Evolutionary conservation across 139 green algal genomes (phyloP).

Genomic region (Coelastrella sp.): DNA sequence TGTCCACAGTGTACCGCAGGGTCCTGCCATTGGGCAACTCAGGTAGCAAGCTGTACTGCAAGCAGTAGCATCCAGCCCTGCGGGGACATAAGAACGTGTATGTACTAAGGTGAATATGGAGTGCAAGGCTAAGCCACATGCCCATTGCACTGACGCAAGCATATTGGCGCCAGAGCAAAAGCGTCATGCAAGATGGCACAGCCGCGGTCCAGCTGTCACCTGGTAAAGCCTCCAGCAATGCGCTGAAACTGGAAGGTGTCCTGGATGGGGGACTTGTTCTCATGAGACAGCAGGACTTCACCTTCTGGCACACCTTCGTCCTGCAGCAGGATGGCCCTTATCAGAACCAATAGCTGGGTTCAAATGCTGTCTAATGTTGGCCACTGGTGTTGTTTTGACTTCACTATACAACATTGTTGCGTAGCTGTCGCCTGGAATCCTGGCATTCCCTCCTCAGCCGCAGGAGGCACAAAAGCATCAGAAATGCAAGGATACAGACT

Average conservation of each 20-base stretch:
- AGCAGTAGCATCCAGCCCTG: conserved; percentile 42
- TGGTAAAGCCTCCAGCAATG: conserved; percentile 57
- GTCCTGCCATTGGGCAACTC: conserved; percentile 49
- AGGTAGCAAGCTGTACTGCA: conserved; percentile 70
- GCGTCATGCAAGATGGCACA: no score
- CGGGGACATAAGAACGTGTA: no score
- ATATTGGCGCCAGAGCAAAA: no score
- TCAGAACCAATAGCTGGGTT: background rate
- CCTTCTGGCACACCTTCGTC: conserved; percentile 13
- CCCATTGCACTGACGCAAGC: no score
- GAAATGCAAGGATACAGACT: no score
- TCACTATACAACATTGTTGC: no score
- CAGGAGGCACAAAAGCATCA: no score
- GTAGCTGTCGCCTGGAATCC: no score
- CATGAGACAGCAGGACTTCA: conserved; percentile 67
- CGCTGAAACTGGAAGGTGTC: conserved; percentile 70
- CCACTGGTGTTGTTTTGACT: no score
- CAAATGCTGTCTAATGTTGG: background rate
- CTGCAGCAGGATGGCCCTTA: background rate
- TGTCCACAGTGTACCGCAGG: conserved; percentile 32
- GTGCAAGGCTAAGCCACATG: no score
- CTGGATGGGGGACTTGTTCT: conserved; percentile 68
- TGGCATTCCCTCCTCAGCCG: no score
- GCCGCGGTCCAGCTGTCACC: background rate
- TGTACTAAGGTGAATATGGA: no score